Conservation (phyloP, 73 alveolate species). For the Paramecium primaurelia region DNA sequence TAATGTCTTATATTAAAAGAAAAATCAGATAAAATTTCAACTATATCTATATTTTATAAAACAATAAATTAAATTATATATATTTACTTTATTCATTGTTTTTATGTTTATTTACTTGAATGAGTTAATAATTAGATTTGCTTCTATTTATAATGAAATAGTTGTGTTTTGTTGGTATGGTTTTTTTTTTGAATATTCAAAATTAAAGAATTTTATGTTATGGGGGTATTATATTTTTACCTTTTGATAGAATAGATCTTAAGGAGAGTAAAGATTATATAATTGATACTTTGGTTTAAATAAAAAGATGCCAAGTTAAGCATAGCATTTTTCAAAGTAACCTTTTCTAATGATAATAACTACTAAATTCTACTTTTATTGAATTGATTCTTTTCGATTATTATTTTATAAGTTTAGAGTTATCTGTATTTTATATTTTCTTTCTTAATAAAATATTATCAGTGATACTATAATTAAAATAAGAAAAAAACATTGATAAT, state of each 20-base stretch:
- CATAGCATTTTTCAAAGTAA: neutral
- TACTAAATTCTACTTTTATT: neutral
- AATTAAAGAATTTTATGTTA: neutral
- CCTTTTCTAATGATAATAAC: neutral
- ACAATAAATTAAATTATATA: no score
- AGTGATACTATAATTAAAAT: neutral
- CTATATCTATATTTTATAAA: no score
- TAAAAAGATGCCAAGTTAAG: neutral
- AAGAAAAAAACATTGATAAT: neutral
- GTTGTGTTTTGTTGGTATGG: neutral
- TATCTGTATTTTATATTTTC: neutral
- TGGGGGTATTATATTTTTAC: neutral
- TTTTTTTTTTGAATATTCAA: neutral
- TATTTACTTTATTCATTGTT: neutral
- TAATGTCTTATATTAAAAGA: no score
- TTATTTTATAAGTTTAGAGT: neutral
- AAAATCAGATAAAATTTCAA: no score
- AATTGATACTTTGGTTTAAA: neutral
- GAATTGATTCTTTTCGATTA: neutral
- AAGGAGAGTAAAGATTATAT: neutral
- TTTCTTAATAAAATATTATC: neutral
- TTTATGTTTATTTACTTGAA: neutral
- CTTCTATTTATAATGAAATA: neutral
- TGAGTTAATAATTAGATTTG: neutral
- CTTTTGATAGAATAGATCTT: neutral